Evolutionary conservation across 257 asterid genomes (phyloP).

Genomic region (Solanum dulcamara): DNA sequence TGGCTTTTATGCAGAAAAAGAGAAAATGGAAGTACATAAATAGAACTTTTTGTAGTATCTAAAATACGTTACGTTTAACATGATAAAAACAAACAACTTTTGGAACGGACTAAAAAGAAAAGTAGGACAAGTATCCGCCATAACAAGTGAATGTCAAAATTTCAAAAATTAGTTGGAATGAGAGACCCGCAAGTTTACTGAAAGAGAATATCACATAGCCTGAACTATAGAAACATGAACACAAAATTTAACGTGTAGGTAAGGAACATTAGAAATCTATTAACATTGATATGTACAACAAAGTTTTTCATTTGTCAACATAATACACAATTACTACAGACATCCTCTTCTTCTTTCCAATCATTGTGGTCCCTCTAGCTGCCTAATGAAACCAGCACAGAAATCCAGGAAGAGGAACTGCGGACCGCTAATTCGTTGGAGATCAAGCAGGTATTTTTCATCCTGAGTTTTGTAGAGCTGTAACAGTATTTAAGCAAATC

Average conservation of each 20-base stretch:
- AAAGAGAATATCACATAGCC: not conserved
- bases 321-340: not conserved
- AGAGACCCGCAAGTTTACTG: not conserved
- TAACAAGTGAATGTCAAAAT: not conserved
- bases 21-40: not conserved
- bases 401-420: slow-evolving; percentile 85
- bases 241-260: not conserved
- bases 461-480: slow-evolving; percentile 88
- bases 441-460: slow-evolving; percentile 68
- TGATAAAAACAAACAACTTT: not conserved
- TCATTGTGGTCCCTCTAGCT: slow-evolving; percentile 36
- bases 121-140: not conserved
- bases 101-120: not conserved
- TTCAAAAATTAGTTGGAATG: not conserved
- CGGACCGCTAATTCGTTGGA: slow-evolving; percentile 88
- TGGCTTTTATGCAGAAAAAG: not conserved
- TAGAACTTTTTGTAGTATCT: too few relatives aligned
- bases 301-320: not conserved
- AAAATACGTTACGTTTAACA: too few relatives aligned
- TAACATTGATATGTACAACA: not conserved
- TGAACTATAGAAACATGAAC: not conserved
- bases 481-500: slow-evolving; percentile 5
- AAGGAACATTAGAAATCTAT: not conserved
- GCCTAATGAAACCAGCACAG: slow-evolving; percentile 68
- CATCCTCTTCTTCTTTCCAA: not conserved